These are phyloP conservation scores for Candida piceae DNA, from an alignment of 805 yeast species.

Conservation along the genomic window DNA sequence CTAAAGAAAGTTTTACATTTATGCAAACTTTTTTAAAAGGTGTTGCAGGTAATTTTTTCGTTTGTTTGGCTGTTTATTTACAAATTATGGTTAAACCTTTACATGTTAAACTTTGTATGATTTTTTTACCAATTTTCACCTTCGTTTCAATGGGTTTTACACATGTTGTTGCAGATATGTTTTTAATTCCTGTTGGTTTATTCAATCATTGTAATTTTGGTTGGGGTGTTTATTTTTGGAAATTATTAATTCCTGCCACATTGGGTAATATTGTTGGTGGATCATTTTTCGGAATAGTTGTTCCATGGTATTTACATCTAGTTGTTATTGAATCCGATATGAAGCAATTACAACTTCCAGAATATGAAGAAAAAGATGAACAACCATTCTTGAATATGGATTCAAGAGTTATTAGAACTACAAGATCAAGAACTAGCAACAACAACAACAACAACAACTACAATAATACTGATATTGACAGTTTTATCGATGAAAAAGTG, in stretches of 20 bases:
- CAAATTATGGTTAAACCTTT: slow-evolving; percentile 76
- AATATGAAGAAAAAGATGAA: slow-evolving; percentile 69
- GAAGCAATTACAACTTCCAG: slow-evolving; percentile 55
- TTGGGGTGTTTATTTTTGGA: slow-evolving; percentile 69
- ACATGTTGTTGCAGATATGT: slow-evolving; percentile 84
- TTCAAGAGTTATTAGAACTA: slow-evolving; percentile 65
- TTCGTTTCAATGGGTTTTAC: slow-evolving; percentile 77
- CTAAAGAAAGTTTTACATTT: slow-evolving; percentile 43
- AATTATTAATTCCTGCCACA: slow-evolving; percentile 61
- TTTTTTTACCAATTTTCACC: slow-evolving; percentile 66
- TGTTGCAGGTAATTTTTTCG: slow-evolving; percentile 74
- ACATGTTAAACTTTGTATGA: slow-evolving; percentile 65
- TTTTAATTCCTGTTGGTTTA: slow-evolving; percentile 56
- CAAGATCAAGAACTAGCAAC: slow-evolving; percentile 3
- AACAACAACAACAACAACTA: too few species aligned
- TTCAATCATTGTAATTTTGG: slow-evolving; percentile 61
- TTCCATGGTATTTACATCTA: slow-evolving; percentile 73
- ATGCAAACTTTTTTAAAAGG: slow-evolving; percentile 63
- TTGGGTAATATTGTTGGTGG: slow-evolving; percentile 85
- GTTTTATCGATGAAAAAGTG: background rate
- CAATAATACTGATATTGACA: too few species aligned
- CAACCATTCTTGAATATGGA: slow-evolving; percentile 75
- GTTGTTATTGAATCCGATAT: slow-evolving; percentile 70
- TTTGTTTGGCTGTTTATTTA: slow-evolving; percentile 67
- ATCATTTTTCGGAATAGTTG: slow-evolving; percentile 49